Conservation (phyloP, 1,139 yeast genomes). For the Geotrichum carabidarum region DNA sequence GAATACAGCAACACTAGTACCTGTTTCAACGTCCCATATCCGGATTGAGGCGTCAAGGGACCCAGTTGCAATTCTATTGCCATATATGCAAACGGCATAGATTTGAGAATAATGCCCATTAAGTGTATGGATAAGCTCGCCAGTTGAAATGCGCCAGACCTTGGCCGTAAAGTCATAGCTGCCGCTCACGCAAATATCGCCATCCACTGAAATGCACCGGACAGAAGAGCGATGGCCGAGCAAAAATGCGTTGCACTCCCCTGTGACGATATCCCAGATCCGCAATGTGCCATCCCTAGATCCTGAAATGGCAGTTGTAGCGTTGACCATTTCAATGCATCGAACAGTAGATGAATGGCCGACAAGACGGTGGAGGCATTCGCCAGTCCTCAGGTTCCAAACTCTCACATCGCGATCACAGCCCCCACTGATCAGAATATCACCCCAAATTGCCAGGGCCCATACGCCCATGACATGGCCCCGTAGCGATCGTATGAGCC, state of each 20-base stretch:
- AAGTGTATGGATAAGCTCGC: constrained; percentile 68
- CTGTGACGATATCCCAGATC: constrained; percentile 84
- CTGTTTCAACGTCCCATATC: constrained; percentile 81
- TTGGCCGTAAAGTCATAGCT: constrained; percentile 87
- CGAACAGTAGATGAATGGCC: constrained; percentile 97
- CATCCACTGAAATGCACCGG: constrained; percentile 65
- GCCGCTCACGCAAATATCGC: constrained; percentile 49
- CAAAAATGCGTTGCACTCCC: constrained; percentile 66
- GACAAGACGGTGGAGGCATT: constrained; percentile 70
- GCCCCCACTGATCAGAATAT: constrained; percentile 80
- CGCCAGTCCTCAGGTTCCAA: constrained; percentile 78
- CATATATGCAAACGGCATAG: constrained; percentile 77
- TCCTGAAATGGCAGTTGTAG: constrained; percentile 75
- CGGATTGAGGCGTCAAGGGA: constrained; percentile 89
- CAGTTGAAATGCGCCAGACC: constrained; percentile 78
- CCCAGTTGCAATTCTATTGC: constrained; percentile 70
- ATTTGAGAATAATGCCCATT: constrained; percentile 88
- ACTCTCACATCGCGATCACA: constrained; percentile 85
- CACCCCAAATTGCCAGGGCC: constrained; percentile 81
- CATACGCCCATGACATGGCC: constrained; percentile 98
- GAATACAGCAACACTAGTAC: constrained; percentile 68
- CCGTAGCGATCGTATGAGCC: constrained; percentile 57
- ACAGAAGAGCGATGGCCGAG: constrained; percentile 68
- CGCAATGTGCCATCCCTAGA: constrained; percentile 84
- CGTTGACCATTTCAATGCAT: constrained; percentile 71